Evolutionary conservation across 208 protist genomes (phyloP).

Genomic region (Chromosphaera perkinsii): DNA sequence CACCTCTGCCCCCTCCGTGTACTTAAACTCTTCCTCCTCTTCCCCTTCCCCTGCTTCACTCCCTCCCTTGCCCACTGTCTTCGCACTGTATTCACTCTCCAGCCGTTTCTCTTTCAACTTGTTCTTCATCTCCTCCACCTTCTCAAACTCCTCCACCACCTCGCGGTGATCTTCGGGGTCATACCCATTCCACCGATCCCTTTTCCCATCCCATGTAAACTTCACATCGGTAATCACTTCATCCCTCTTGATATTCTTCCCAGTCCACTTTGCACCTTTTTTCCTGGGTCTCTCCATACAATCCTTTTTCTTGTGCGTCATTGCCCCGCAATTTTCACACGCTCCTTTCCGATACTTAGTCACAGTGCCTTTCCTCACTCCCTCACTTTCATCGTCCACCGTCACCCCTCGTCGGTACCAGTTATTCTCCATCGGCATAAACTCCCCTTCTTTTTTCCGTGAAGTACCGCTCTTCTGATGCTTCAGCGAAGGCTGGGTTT

Average conservation of each 20-base stretch:
- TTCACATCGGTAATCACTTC: conserved; percentile 6
- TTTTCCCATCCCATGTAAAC: not conserved
- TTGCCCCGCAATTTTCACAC: conserved; percentile 95
- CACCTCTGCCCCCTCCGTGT: conserved; percentile 24
- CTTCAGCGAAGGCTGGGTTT: not conserved
- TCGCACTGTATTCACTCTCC: conserved; percentile 34
- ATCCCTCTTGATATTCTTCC: conserved; percentile 6
- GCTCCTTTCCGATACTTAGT: conserved; percentile 87
- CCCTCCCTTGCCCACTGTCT: conserved; percentile 21
- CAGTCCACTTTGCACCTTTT: conserved; percentile 5
- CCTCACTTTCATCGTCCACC: conserved; percentile 10
- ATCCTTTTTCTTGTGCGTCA: conserved; percentile 82
- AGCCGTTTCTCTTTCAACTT: conserved; percentile 28
- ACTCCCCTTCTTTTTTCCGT: not conserved
- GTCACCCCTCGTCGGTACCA: conserved; percentile 37
- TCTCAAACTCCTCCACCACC: conserved; percentile 48
- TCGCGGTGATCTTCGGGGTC: conserved; percentile 53
- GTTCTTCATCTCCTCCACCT: conserved; percentile 35
- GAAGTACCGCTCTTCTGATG: too few species aligned
- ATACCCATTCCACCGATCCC: conserved; percentile 68
- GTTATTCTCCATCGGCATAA: not conserved
- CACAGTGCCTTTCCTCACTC: conserved; percentile 49
- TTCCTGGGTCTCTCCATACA: conserved; percentile 21
- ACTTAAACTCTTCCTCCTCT: conserved; percentile 19
- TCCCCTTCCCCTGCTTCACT: conserved; percentile 23